Conservation (phyloP, 208 protist species). For the Leishmania amazonensis region DNA sequence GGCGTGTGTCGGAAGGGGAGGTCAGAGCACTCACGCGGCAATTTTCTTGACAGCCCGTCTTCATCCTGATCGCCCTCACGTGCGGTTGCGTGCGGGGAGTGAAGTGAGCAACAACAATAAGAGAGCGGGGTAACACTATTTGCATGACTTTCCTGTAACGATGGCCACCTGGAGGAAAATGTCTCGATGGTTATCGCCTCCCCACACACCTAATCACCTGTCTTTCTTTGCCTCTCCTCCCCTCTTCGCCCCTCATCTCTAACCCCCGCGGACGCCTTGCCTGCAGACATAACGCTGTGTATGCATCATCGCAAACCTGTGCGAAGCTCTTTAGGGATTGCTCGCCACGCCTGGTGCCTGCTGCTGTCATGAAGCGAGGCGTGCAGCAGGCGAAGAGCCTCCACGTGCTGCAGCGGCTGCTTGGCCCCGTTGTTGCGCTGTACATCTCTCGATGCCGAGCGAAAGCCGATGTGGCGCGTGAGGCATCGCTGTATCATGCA, state of each 20-base stretch:
- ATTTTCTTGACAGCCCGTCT: neutral
- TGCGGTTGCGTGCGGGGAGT: neutral
- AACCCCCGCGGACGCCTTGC: neutral
- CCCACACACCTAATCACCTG: neutral
- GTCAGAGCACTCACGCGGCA: neutral
- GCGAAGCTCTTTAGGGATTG: neutral
- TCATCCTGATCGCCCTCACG: neutral
- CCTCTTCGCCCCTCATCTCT: neutral
- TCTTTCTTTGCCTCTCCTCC: neutral
- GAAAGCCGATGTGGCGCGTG: neutral
- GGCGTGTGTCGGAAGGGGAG: neutral
- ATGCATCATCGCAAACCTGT: neutral
- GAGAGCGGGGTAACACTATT: neutral
- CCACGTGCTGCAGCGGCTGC: constrained; percentile 25
- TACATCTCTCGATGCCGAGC: constrained; percentile 7
- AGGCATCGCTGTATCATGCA: neutral
- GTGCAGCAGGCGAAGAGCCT: constrained; percentile 23
- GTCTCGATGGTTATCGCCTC: neutral
- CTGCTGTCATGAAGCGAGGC: constrained; percentile 12
- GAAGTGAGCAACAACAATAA: neutral
- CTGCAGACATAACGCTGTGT: neutral
- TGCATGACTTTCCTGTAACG: neutral
- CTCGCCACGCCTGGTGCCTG: neutral
- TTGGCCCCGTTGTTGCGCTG: constrained; percentile 24
- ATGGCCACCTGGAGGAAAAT: neutral